Base-by-base conservation (phyloP, 768 basidiomycete genomes). In the Dacryopinax spathularia region DNA sequence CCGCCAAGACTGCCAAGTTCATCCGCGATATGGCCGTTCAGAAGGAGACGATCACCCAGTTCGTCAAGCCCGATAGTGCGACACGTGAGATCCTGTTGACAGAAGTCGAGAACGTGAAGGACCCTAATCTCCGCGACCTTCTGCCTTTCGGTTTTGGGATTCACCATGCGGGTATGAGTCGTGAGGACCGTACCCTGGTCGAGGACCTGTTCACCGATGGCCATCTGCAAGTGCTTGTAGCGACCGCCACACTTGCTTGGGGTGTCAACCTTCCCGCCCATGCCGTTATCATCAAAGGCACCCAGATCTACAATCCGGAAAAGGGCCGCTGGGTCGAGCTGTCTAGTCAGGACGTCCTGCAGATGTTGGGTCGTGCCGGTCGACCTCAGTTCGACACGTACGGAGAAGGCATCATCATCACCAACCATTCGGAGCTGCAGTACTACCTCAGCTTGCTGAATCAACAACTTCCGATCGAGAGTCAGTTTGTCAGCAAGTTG, bases 201-300 rank as follows among this genome's bases (percentile, higher is more conserved):
- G 96, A 99, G 73, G 95, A 94, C 66, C 80, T 98, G 10, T 99
- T 99, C 72, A 84, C 84, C 10, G 91, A 95, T 60, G 91, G 93
- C 0, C 85, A 89, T 25, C 80, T 99, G 33, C 93, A 95, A 72
- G 94, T 98, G 0, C 79, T 99, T 27, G 91, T 96, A 43, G 96
- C 91, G 72, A 99, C 96, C 0, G 96, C 96, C 3, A 98, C 95
- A 1, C 85, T 99, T 35, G 96, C 96, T 0, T 99, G 96, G 96
- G 96, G 95, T 77, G 95, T 99, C 75, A 99, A 99, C 72, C 77
- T 98, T 0, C 96, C 96, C 2, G 95, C 94, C 0, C 96, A 98
- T 67, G 88, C 91, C 7, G 95, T 97, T 75, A 92, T 98, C 77
- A 97, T 99, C 80, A 99, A 98, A 73, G 96, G 96, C n/a, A 98